Conservation (phyloP, 768 basidiomycete genomes). For the Lentinula sp. region DNA sequence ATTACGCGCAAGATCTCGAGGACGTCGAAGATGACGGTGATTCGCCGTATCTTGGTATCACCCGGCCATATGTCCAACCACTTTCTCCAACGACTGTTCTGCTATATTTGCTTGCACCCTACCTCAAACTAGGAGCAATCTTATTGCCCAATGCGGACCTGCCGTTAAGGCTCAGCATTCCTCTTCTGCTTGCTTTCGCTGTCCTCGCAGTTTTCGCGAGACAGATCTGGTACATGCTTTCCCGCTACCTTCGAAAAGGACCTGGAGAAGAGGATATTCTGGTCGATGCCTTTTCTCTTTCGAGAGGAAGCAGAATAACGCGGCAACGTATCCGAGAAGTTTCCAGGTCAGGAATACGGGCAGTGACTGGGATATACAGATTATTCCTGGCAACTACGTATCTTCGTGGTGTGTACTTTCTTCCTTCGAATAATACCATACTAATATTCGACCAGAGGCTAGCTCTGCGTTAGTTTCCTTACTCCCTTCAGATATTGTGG, state of each 20-base stretch:
- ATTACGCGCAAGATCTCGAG: conserved; percentile 19
- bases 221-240: conserved; percentile 76
- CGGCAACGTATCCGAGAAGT: conserved; percentile 39
- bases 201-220: conserved; percentile 53
- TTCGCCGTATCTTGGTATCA: conserved; percentile 37
- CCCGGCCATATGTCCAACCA: conserved; percentile 40
- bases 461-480: conserved; percentile 46
- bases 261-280: conserved; percentile 59
- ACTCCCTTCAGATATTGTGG: conserved; percentile 28
- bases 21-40: conserved; percentile 41
- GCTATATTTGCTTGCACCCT: conserved; percentile 64
- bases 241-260: conserved; percentile 59
- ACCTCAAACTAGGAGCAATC: conserved; percentile 67
- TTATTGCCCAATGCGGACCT: conserved; percentile 43
- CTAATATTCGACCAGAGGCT: conserved; percentile 34
- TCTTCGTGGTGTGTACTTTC: conserved; percentile 49
- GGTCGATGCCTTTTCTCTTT: conserved; percentile 48
- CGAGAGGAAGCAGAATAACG: conserved; percentile 32
- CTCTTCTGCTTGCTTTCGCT: conserved; percentile 48
- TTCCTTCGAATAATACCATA: not conserved
- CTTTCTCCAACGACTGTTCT: conserved; percentile 55
- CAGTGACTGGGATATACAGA: conserved; percentile 37
- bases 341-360: conserved; percentile 39
- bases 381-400: conserved; percentile 55
- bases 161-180: conserved; percentile 44